phyloP scores from a whole-genome alignment of 345 rosid species.

The Combretum micranthum region DNA sequence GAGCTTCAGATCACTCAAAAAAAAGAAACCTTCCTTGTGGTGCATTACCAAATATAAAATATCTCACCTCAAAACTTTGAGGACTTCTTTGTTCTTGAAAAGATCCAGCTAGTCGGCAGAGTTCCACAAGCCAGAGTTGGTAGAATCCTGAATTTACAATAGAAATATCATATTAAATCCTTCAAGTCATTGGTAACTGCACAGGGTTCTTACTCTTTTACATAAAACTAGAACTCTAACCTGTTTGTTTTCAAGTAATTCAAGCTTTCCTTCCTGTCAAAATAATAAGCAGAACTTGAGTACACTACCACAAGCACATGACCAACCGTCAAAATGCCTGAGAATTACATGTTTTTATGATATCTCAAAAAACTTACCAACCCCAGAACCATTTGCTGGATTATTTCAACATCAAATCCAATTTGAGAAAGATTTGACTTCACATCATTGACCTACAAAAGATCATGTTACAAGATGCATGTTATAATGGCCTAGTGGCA shows the following conservation, averaged over 20 bases:
- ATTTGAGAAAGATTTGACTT: constrained; percentile 68
- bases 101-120: constrained; percentile 62
- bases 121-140: constrained; percentile 69
- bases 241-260: constrained; percentile 72
- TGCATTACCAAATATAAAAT: neutral
- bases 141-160: constrained; percentile 38
- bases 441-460: constrained; percentile 59
- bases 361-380: constrained; percentile 45
- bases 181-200: neutral
- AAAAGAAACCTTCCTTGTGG: neutral
- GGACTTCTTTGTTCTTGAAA: constrained; percentile 37
- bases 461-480: constrained; percentile 1
- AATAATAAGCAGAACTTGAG: constrained; percentile 7
- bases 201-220: neutral
- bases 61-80: constrained; percentile 44
- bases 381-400: constrained; percentile 69
- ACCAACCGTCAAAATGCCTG: neutral
- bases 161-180: neutral
- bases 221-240: constrained; percentile 21
- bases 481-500: no score
- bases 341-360: neutral
- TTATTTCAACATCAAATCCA: constrained; percentile 57
- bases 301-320: neutral
- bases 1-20: no score
- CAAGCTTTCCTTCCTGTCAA: constrained; percentile 80